Evolutionary conservation across 176 grass and related monocot species (phyloP), one percentile per base, ranked within the genome.

Genomic region (Coix lacrymajobi): DNA sequence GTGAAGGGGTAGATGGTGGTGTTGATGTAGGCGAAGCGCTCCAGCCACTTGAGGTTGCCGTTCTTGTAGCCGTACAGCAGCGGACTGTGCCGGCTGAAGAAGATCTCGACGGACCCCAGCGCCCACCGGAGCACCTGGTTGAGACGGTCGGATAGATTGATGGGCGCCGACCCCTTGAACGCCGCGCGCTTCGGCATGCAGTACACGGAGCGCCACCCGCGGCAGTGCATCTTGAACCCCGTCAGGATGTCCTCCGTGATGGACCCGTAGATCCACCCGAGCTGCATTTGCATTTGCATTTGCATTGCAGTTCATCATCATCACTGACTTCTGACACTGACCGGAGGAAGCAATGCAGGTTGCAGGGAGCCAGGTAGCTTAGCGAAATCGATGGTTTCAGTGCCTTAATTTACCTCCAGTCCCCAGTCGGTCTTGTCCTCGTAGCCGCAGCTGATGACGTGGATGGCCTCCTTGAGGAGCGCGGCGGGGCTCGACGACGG

Each of bases 1-100:
- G 97, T 99, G 87, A 99, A 99, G 1, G 97, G 97, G 85, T 99
- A 99, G 85, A 99, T 99, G 89, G 97, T 99, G 82, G 96, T 99
- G 83, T 99, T 99, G 78, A 99, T 90, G 91, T 99, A 99, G 68
- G 97, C 89, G 82, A 99, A 99, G 63, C 97, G 93, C 85, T 99
- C 97, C 13, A 99, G 97, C 97, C 97, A 99, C 89, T 90, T 99
- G 80, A 99, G 93, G 78, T 99, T 94, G 77, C 97, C 93, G 41
- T 85, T 82, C 87, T 99, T 96, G 93, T 96, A 96, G 69, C 97
- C 97, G 48, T 96, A 99, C 77, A 79, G 90, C 52, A 99, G 66
- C 0, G 97, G 97, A 57, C 93, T 96, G 83, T 96, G 97, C 30
- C 93, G 79, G 33, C 97, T 96, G 91, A 99, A 99, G 93, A 99